Evolutionary conservation across 2,329 filamentous ascomycete genomes (phyloP).

Genomic region (Colletotrichum salicis): DNA sequence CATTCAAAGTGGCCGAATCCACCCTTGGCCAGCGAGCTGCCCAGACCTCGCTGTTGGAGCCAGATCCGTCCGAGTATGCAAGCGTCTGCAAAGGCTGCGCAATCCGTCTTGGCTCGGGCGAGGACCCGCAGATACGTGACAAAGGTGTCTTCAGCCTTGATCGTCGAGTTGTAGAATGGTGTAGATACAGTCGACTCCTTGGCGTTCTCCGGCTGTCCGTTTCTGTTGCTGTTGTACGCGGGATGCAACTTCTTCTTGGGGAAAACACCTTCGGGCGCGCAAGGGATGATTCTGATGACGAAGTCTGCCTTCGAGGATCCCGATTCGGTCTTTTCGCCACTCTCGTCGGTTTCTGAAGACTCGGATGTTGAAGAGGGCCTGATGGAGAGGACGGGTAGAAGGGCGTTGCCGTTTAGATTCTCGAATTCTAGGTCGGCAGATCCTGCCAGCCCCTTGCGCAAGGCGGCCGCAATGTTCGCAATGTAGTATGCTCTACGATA

Average conservation of each 20-base stretch:
- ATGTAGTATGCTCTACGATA: constrained; percentile 94
- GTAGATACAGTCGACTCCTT: constrained; percentile 64
- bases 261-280: constrained; percentile 76
- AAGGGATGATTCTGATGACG: constrained; percentile 81
- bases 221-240: constrained; percentile 75
- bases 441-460: constrained; percentile 68
- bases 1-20: constrained; percentile 96
- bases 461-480: constrained; percentile 78
- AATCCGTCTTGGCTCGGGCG: constrained; percentile 74
- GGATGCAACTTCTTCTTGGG: constrained; percentile 76
- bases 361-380: constrained; percentile 47
- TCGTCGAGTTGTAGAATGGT: constrained; percentile 87
- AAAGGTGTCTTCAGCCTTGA: constrained; percentile 81
- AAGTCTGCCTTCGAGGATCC: constrained; percentile 51
- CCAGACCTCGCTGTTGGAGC: constrained; percentile 88
- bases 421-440: constrained; percentile 71
- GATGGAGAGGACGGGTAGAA: constrained; percentile 75
- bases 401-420: constrained; percentile 75
- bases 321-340: constrained; percentile 37
- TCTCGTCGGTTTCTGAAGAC: constrained; percentile 34
- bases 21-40: constrained; percentile 74
- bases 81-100: constrained; percentile 80
- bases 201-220: constrained; percentile 55
- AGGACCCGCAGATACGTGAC: constrained; percentile 80
- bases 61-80: constrained; percentile 88